phyloP scores from a whole-genome alignment of 306 rosid genomes.

The Lagenaria siceraria region DNA sequence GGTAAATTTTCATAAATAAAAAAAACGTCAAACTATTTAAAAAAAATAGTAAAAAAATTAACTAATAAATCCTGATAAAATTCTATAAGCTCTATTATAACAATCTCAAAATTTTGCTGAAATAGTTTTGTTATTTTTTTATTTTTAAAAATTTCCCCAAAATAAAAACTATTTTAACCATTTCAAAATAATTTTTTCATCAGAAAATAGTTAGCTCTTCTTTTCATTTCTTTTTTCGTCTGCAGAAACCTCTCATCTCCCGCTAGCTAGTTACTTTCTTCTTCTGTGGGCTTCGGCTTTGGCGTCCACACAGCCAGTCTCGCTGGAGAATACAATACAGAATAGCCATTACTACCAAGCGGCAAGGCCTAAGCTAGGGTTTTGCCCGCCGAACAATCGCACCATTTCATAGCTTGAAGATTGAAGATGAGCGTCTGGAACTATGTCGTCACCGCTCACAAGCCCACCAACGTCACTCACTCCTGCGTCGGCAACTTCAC shows the following conservation, averaged over 20 bases:
- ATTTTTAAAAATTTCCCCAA: too few species aligned
- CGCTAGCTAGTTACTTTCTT: background rate
- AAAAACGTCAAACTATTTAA: too few species aligned
- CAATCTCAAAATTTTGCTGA: too few species aligned
- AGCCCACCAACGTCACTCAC: conserved; percentile 88
- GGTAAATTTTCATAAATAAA: too few species aligned
- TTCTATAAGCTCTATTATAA: too few species aligned
- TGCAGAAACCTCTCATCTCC: background rate
- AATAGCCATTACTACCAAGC: background rate
- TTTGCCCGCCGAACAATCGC: background rate
- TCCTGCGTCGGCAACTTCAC: conserved; percentile 99
- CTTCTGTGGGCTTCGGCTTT: background rate
- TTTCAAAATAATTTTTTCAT: too few species aligned
- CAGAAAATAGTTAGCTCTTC: too few species aligned
- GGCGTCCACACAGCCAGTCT: background rate
- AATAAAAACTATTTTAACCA: too few species aligned
- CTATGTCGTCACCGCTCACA: conserved; percentile 96
- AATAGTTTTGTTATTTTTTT: too few species aligned
- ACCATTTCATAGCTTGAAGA: conserved; percentile 11
- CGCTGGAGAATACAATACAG: background rate
- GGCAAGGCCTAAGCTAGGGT: background rate
- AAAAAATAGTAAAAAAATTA: too few species aligned
- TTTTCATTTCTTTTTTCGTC: background rate
- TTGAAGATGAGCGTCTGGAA: conserved; percentile 84
- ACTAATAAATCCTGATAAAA: too few species aligned